Percentiles rank a stretch among this genome's conserved stretches.
Conservation (phyloP, 2,329 filamentous ascomycete genomes). For the Rhexocercosporidium sp. region DNA sequence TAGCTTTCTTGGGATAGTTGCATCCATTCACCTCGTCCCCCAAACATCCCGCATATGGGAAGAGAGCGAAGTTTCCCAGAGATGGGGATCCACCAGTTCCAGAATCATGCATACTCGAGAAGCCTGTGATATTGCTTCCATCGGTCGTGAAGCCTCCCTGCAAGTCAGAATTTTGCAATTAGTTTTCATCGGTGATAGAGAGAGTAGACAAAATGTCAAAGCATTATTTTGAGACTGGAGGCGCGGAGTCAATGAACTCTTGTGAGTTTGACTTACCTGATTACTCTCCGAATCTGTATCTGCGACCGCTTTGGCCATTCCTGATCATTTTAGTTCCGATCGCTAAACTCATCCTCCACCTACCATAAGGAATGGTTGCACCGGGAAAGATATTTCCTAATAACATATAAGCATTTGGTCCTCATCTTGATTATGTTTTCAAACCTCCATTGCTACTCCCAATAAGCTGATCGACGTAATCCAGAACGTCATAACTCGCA, state of each 20-base stretch:
- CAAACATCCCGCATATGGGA: slow-evolving; percentile 66
- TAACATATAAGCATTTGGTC: slow-evolving; percentile 1
- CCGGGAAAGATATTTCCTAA: slow-evolving; percentile 59
- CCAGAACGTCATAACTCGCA: slow-evolving; percentile 43
- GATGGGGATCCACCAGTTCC: slow-evolving; percentile 59
- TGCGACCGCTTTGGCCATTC: slow-evolving; percentile 57
- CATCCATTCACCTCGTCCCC: slow-evolving; percentile 67
- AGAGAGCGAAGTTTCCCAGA: slow-evolving; percentile 75
- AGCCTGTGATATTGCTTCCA: slow-evolving; percentile 44
- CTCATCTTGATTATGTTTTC: background rate
- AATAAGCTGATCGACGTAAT: slow-evolving; percentile 57
- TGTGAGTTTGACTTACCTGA: slow-evolving; percentile 39
- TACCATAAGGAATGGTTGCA: slow-evolving; percentile 57
- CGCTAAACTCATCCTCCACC: background rate
- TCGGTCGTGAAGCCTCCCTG: slow-evolving; percentile 58
- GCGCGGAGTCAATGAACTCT: background rate
- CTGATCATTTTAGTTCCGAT: slow-evolving; percentile 33
- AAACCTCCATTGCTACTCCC: slow-evolving; percentile 58
- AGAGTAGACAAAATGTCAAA: too few relatives aligned
- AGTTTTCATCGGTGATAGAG: background rate
- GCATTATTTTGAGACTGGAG: background rate
- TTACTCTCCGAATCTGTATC: slow-evolving; percentile 58
- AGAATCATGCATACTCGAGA: slow-evolving; percentile 48
- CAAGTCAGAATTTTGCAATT: background rate
- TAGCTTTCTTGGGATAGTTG: slow-evolving; percentile 57